Evolutionary conservation across 1,284 basidiomycete species (phyloP).

Genomic region (Athelia psychrophila): DNA sequence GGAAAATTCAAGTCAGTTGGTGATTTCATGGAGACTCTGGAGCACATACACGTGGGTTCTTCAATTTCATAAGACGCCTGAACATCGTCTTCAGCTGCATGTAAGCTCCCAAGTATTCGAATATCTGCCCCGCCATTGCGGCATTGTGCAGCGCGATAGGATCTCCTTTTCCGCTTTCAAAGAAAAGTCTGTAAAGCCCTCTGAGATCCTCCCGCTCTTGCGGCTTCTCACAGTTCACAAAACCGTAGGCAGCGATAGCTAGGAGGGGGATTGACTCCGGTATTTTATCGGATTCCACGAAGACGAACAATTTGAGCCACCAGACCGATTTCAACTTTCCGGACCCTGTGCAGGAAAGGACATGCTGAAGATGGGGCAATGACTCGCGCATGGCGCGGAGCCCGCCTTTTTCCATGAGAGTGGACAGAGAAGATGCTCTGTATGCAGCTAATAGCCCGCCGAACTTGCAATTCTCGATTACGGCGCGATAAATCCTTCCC

Average conservation of each 20-base stretch:
- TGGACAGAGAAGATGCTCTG: slow-evolving; percentile 14
- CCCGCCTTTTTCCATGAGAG: slow-evolving; percentile 21
- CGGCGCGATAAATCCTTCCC: slow-evolving; percentile 14
- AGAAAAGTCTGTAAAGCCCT: slow-evolving; percentile 27
- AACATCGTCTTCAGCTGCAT: slow-evolving; percentile 9
- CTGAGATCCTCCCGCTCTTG: slow-evolving; percentile 24
- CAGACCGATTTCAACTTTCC: slow-evolving; percentile 35
- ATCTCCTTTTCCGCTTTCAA: slow-evolving; percentile 16
- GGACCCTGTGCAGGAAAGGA: slow-evolving; percentile 18
- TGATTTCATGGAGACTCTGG: too few relatives aligned
- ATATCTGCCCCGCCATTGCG: slow-evolving; percentile 28
- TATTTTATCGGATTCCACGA: slow-evolving; percentile 9
- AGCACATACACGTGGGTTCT: slow-evolving; percentile 6
- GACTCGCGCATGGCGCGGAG: slow-evolving; percentile 1
- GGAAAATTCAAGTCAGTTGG: too few relatives aligned
- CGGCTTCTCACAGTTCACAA: slow-evolving; percentile 27
- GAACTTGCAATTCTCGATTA: slow-evolving; percentile 27
- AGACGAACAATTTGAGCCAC: slow-evolving; percentile 32
- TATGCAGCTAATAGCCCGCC: slow-evolving; percentile 30
- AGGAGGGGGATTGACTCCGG: slow-evolving; percentile 14
- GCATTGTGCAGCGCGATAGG: slow-evolving; percentile 34
- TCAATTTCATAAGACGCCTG: slow-evolving; percentile 10
- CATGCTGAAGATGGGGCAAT: slow-evolving; percentile 20
- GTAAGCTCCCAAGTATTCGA: slow-evolving; percentile 17
- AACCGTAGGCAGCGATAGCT: slow-evolving; percentile 42